Base-by-base conservation (phyloP, 345 rosid species). In the Eucalyptus curtisii region DNA sequence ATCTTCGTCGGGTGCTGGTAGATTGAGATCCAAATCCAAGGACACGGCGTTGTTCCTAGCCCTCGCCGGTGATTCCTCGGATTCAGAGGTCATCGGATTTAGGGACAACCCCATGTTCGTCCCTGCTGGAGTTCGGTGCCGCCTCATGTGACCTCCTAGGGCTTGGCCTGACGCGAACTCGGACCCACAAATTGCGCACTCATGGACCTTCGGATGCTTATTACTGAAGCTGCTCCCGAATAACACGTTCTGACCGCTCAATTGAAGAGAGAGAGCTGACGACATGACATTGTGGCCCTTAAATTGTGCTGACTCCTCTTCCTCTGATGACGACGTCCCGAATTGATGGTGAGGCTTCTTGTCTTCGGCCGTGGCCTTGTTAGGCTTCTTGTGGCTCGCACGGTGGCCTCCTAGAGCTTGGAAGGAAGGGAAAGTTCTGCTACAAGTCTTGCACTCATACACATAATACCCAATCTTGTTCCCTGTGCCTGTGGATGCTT, bases 361-460 rank as follows among this genome's bases (percentile, higher is more conserved):
- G 15, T 91, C 91, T 81, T 91, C 92, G 19, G 89, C 88, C 24
- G 68, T 66, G 31, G 37, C 37, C 44, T 89, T 88, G 92, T 93
- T 98, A 1, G 96, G 98, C 89, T 97, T 97, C 96, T 95, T 98
- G 88, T 98, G 99, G 91, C 99, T 98, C 4, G 99, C 99, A 86
- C 99, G 91, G 66, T 98, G 99, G 19, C 99, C 99, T 1, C 99
- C 99, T 16, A 98, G 95, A 33, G 99, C 99, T 92, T 98, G 99
- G 86, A 98, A 98, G 5, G 99, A 97, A 6, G 99, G 97, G 88
- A 98, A 98, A 1, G 96, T 95, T 42, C 98, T 90, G 92, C 93
- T 94, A 91, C 99, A 98, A 33, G 98, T 98, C 92, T 93, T 96
- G 94, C 99, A 98, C 93, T 95, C 97, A 71, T 96, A 98, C 24